A percentile compares a stretch with the other conserved stretches of the same genome.
These are phyloP conservation scores for Malus domestica DNA, from an alignment of 306 rosid species.

Conservation along the genomic window ASM211411v1 NC_041794.1:30168001-30168500, in stretches of 20 bases:
- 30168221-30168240: conserved; percentile 87
- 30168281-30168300: conserved; percentile 40
- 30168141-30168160: conserved; percentile 84
- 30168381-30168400: background rate
- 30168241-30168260: conserved; percentile 83
- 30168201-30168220: conserved; percentile 76
- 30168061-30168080: conserved; percentile 38
- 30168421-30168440: background rate
- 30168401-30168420: background rate
- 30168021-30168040: conserved; percentile 48
- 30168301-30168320: conserved; percentile 45
- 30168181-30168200: conserved; percentile 66
- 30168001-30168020: conserved; percentile 61
- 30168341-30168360: background rate
- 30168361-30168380: background rate
- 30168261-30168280: conserved; percentile 94
- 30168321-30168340: conserved; percentile 10
- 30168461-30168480: background rate
- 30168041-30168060: conserved; percentile 40
- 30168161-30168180: conserved; percentile 68
- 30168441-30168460: background rate
- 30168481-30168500: conserved; percentile 1
- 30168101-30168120: conserved; percentile 75
- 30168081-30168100: conserved; percentile 54
- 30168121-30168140: conserved; percentile 63